Evolutionary conservation across 1,284 basidiomycete genomes (phyloP).

Genomic region (Tausonia pullulans): DNA sequence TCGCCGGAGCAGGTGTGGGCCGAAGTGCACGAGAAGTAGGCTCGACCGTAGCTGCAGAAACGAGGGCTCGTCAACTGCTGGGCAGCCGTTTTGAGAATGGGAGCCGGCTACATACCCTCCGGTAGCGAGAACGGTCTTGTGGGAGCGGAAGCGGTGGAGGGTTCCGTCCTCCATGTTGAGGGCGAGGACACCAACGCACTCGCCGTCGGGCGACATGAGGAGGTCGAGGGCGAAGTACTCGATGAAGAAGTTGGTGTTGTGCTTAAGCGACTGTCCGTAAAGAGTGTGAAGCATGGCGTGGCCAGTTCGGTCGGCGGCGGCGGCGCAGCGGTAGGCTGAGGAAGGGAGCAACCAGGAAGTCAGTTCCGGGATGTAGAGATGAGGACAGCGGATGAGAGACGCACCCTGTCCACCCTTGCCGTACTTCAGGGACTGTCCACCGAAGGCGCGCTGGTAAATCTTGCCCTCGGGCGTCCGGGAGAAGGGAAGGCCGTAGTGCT

Average conservation of each 20-base stretch:
- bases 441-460: conserved; percentile 99
- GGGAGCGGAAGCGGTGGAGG: conserved; percentile 92
- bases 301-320: conserved; percentile 96
- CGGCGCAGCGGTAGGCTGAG: conserved; percentile 88
- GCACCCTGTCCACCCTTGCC: conserved; percentile 85
- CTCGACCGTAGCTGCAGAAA: conserved; percentile 71
- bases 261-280: conserved; percentile 95
- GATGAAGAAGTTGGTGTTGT: conserved; percentile 99
- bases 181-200: conserved; percentile 98
- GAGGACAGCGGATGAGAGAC: neutral
- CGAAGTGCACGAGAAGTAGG: conserved; percentile 98
- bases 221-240: conserved; percentile 98
- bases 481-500: conserved; percentile 98
- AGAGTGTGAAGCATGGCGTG: conserved; percentile 98
- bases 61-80: neutral
- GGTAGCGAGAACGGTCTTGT: conserved; percentile 97
- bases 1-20: conserved; percentile 99
- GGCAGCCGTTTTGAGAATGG: neutral
- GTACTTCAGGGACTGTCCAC: conserved; percentile 93
- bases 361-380: neutral
- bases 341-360: neutral
- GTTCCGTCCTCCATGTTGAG: conserved; percentile 99
- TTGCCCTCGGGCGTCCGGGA: conserved; percentile 98
- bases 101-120: conserved; percentile 42
- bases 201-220: conserved; percentile 88